phyloP scores from a whole-genome alignment of 2,329 filamentous ascomycete genomes.

The Microsporum ferrugineum region DNA sequence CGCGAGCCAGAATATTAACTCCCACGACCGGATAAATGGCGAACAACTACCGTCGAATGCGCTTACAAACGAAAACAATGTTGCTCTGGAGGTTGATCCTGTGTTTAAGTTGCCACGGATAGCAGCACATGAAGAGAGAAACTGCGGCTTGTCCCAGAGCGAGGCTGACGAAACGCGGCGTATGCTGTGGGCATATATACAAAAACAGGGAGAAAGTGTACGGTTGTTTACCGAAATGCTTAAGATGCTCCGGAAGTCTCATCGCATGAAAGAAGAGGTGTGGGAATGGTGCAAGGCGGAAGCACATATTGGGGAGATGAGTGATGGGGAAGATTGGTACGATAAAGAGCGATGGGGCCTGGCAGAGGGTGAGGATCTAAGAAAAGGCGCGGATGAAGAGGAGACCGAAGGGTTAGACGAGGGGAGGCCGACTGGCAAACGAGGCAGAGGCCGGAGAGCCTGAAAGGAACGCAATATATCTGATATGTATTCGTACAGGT shows the following conservation, averaged over 20 bases:
- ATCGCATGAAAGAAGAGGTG: slow-evolving; percentile 48
- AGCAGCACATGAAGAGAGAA: slow-evolving; percentile 40
- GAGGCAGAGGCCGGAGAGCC: slow-evolving; percentile 29
- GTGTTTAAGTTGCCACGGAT: slow-evolving; percentile 45
- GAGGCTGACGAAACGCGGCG: slow-evolving; percentile 54
- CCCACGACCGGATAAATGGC: slow-evolving; percentile 19
- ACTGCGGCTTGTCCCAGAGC: slow-evolving; percentile 42
- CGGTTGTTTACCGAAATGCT: slow-evolving; percentile 46
- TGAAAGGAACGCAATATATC: slow-evolving; percentile 11
- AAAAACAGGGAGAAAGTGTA: slow-evolving; percentile 55
- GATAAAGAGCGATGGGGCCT: slow-evolving; percentile 51
- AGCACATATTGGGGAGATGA: slow-evolving; percentile 54
- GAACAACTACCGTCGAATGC: slow-evolving; percentile 18
- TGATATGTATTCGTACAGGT: background rate
- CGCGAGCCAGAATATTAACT: slow-evolving; percentile 26
- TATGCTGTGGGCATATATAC: slow-evolving; percentile 50
- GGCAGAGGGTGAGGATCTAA: slow-evolving; percentile 42
- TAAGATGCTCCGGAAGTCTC: slow-evolving; percentile 46
- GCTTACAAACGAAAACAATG: slow-evolving; percentile 23
- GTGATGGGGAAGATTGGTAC: slow-evolving; percentile 58
- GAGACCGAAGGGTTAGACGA: slow-evolving; percentile 43
- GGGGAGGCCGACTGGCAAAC: slow-evolving; percentile 29
- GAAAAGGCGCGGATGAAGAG: slow-evolving; percentile 51
- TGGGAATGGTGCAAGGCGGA: slow-evolving; percentile 52
- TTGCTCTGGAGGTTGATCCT: slow-evolving; percentile 40